These are phyloP conservation scores for Phylloporus sp. DNA, from an alignment of 768 basidiomycete genomes.

Conservation along the genomic window DNA sequence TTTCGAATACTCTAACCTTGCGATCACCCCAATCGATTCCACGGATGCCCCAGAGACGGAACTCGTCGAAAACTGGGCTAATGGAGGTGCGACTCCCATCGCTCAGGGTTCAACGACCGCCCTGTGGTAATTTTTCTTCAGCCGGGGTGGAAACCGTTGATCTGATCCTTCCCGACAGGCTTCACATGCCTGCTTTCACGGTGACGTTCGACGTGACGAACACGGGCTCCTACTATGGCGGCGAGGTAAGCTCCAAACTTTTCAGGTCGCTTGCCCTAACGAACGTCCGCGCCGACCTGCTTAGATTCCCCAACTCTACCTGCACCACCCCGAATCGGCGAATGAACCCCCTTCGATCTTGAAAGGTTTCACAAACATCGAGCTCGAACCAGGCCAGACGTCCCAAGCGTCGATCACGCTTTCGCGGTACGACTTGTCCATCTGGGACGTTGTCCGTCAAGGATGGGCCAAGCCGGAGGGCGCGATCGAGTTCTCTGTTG, in stretches of 20 bases:
- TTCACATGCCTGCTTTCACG: conserved; percentile 59
- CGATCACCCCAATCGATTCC: conserved; percentile 38
- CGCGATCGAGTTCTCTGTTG: conserved; percentile 55
- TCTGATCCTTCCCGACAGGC: conserved; percentile 33
- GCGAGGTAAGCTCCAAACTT: conserved; percentile 44
- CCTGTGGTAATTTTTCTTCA: conserved; percentile 42
- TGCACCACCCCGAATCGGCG: conserved; percentile 58
- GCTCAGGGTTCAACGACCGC: conserved; percentile 57
- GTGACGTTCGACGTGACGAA: conserved; percentile 66
- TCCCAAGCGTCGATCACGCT: conserved; percentile 49
- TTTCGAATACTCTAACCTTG: conserved; percentile 65
- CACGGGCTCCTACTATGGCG: conserved; percentile 55
- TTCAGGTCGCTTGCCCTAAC: background rate
- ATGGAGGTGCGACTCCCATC: conserved; percentile 49
- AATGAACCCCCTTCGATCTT: conserved; percentile 69
- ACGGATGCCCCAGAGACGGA: conserved; percentile 30
- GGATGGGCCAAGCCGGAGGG: conserved; percentile 71
- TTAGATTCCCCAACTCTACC: conserved; percentile 71
- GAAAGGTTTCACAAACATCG: conserved; percentile 63
- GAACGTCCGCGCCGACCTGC: background rate
- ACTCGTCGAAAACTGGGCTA: conserved; percentile 49
- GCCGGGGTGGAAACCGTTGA: no score
- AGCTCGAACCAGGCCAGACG: conserved; percentile 44
- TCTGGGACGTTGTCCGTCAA: conserved; percentile 73
- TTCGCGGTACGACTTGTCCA: conserved; percentile 63